phyloP scores from a whole-genome alignment of 495 filamentous ascomycete genomes.

The Penicillium malachiteum region DNA sequence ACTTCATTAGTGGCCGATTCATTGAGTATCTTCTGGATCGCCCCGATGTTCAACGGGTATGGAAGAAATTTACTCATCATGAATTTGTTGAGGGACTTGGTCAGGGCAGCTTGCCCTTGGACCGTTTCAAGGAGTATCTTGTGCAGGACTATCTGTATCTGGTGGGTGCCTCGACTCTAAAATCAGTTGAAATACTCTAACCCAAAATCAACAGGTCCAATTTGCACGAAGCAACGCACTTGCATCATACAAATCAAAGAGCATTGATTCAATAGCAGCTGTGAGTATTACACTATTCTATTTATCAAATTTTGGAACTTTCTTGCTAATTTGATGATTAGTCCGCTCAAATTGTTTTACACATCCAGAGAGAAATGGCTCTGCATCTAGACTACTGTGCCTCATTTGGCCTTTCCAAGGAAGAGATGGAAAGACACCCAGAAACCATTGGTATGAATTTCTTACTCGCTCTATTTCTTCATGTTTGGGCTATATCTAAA shows the following conservation, averaged over 20 bases:
- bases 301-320: neutral
- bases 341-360: conserved; percentile 68
- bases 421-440: conserved; percentile 68
- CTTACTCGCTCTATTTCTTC: neutral
- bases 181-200: neutral
- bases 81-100: conserved; percentile 77
- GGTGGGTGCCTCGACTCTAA: conserved; percentile 42
- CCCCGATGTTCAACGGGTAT: conserved; percentile 66
- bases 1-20: conserved; percentile 65
- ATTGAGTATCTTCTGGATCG: conserved; percentile 80
- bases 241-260: conserved; percentile 76
- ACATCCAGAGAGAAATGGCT: conserved; percentile 75
- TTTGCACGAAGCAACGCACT: conserved; percentile 83
- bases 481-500: conserved; percentile 21
- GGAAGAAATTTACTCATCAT: conserved; percentile 74
- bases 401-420: conserved; percentile 72
- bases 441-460: conserved; percentile 67
- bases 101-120: conserved; percentile 65
- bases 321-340: conserved; percentile 25
- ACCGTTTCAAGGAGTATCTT: conserved; percentile 80
- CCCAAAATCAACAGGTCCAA: conserved; percentile 58
- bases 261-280: conserved; percentile 68
- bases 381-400: conserved; percentile 79
- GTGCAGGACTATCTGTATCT: conserved; percentile 89
- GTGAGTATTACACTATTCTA: conserved; percentile 33